Percentiles rank a stretch among this genome's conserved stretches.
Conservation (phyloP, 371 early-diverging fungal species). For the Saksenaea oblongispora region DNA sequence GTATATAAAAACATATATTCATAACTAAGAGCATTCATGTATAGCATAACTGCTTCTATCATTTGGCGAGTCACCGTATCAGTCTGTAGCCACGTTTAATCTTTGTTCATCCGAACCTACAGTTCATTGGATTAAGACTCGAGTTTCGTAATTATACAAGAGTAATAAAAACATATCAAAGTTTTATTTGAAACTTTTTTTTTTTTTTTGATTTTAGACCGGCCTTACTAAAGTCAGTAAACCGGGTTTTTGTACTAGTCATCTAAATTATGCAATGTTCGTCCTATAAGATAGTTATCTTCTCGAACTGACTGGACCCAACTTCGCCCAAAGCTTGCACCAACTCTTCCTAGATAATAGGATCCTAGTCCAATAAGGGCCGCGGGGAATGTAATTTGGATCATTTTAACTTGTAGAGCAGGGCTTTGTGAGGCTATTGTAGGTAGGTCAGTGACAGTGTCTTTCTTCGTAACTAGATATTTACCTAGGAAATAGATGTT, state of each 20-base stretch:
- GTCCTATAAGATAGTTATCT: constrained; percentile 65
- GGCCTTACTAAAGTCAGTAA: too few species aligned
- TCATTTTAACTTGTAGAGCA: constrained; percentile 20
- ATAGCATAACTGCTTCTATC: too few species aligned
- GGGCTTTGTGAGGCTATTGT: constrained; percentile 17
- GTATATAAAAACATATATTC: too few species aligned
- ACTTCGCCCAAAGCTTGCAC: constrained; percentile 29
- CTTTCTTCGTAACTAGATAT: not conserved
- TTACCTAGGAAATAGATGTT: constrained; percentile 14
- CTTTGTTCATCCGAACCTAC: too few species aligned
- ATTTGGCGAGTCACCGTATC: too few species aligned
- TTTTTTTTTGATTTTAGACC: not conserved
- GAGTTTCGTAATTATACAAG: too few species aligned
- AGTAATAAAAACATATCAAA: too few species aligned
- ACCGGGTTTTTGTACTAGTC: constrained; percentile 17
- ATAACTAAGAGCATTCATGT: too few species aligned
- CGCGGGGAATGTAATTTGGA: constrained; percentile 43
- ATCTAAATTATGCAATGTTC: constrained; percentile 63
- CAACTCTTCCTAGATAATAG: constrained; percentile 30
- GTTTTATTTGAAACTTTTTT: too few species aligned
- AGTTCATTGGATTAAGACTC: too few species aligned
- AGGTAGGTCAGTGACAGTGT: not conserved
- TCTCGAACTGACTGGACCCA: constrained; percentile 63
- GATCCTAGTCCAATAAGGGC: constrained; percentile 24
- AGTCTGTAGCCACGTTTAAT: too few species aligned